phyloP scores from a whole-genome alignment of 306 rosid species.

The Oemleria cerasiformis region DNA sequence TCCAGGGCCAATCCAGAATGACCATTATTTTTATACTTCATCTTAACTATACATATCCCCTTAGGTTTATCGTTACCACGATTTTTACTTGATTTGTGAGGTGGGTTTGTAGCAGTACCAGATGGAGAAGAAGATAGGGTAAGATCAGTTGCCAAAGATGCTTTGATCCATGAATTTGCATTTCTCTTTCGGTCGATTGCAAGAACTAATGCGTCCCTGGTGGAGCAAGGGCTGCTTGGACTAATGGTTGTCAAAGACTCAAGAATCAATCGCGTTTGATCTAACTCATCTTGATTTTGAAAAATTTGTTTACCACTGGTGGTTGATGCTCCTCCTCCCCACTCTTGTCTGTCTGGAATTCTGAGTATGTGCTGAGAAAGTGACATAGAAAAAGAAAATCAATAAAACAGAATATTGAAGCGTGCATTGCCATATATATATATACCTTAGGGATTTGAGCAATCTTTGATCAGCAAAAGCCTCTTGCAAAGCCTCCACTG shows the following conservation, averaged over 20 bases:
- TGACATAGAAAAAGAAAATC: background rate
- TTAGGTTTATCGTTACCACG: conserved; percentile 14
- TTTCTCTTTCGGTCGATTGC: conserved; percentile 32
- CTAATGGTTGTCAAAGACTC: conserved; percentile 18
- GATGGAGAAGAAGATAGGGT: conserved; percentile 13
- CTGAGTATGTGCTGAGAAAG: conserved; percentile 26
- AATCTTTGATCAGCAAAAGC: conserved; percentile 32
- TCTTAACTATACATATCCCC: background rate
- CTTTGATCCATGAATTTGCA: conserved; percentile 33
- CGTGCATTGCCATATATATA: too few species aligned
- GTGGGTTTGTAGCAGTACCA: background rate
- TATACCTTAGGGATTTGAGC: conserved; percentile 36
- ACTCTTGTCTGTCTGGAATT: conserved; percentile 26
- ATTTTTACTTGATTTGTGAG: conserved; percentile 10
- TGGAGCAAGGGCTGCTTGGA: conserved; percentile 5
- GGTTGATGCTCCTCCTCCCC: conserved; percentile 20
- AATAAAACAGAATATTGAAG: background rate
- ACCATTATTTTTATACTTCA: conserved; percentile 16
- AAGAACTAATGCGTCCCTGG: conserved; percentile 24
- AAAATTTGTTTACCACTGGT: conserved; percentile 21
- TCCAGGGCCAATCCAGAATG: conserved; percentile 15
- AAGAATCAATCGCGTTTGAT: conserved; percentile 10
- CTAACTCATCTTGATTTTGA: conserved; percentile 26
- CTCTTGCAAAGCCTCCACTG: conserved; percentile 43
- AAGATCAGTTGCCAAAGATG: conserved; percentile 34